Evolutionary conservation across 164 flowering plant genomes (phyloP).

Genomic region (Stephania yunnanensis): DNA sequence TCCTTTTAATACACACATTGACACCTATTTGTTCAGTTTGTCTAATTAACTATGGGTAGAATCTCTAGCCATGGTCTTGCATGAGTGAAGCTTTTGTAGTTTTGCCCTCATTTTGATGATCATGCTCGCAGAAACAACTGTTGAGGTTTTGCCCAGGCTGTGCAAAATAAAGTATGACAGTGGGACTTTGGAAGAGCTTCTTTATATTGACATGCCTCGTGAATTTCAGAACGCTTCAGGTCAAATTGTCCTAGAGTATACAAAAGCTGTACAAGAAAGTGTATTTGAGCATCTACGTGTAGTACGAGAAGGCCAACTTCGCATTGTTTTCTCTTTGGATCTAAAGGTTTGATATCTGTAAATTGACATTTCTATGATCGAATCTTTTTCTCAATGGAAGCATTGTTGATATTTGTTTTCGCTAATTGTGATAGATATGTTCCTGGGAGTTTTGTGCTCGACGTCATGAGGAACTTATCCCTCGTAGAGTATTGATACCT

Average conservation of each 20-base stretch:
- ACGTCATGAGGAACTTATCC: constrained; percentile 97
- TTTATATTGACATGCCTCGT: constrained; percentile 96
- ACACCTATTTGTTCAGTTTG: background rate
- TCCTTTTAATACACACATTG: background rate
- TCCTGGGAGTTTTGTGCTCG: constrained; percentile 99
- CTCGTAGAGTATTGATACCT: constrained; percentile 74
- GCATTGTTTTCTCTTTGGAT: constrained; percentile 92
- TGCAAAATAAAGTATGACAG: constrained; percentile 98
- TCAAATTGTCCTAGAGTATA: constrained; percentile 94
- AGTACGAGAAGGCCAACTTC: constrained; percentile 97
- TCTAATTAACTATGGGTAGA: background rate
- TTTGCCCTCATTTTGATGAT: background rate
- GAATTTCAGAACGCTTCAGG: constrained; percentile 91
- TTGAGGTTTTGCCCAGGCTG: constrained; percentile 96
- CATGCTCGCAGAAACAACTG: constrained; percentile 77
- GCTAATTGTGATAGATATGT: constrained; percentile 54
- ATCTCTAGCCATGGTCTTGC: background rate
- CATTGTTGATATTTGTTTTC: background rate
- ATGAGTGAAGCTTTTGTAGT: background rate
- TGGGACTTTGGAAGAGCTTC: constrained; percentile 95
- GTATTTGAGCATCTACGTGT: constrained; percentile 98
- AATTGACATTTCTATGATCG: background rate
- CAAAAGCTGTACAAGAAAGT: constrained; percentile 98
- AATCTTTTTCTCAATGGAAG: background rate
- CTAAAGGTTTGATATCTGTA: constrained; percentile 53